These are phyloP conservation scores for Hypoxylon sp. DNA, from an alignment of 2,329 filamentous ascomycete genomes.

Conservation along the genomic window DNA sequence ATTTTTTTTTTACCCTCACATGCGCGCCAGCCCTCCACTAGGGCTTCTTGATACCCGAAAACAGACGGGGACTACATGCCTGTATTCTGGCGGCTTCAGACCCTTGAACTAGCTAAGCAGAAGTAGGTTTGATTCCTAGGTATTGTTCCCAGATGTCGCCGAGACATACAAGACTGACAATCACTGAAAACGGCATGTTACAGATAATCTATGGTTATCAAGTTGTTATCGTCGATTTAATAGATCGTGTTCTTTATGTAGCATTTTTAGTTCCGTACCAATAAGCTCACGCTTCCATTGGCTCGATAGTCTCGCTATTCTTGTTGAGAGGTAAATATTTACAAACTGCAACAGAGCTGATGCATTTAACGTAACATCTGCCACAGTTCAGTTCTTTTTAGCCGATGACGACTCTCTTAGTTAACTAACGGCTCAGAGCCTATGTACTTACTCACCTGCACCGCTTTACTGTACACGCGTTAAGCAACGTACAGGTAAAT, in stretches of 20 bases:
- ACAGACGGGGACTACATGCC: conserved; percentile 15
- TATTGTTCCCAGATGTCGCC: conserved; percentile 10
- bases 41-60: conserved; percentile 5
- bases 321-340: conserved; percentile 23
- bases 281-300: conserved; percentile 4
- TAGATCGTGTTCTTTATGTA: conserved; percentile 19
- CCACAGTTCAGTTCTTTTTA: not conserved
- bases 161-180: conserved; percentile 15
- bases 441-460: not conserved
- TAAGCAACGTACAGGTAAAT: conserved; percentile 3
- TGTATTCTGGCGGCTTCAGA: conserved; percentile 8
- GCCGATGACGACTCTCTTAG: not conserved
- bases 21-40: conserved; percentile 39
- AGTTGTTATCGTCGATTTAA: not conserved
- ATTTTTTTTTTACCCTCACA: conserved; percentile 19
- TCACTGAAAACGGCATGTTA: conserved; percentile 22
- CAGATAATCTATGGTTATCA: conserved; percentile 20
- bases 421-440: too few species aligned
- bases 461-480: conserved; percentile 5
- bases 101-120: conserved; percentile 8
- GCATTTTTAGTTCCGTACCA: not conserved
- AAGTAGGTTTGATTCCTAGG: conserved; percentile 11
- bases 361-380: conserved; percentile 17
- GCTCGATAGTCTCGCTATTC: not conserved
- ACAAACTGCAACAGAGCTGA: conserved; percentile 2